Base-by-base conservation (phyloP, 805 yeast genomes). In the Yarrowia keelungensis region DNA sequence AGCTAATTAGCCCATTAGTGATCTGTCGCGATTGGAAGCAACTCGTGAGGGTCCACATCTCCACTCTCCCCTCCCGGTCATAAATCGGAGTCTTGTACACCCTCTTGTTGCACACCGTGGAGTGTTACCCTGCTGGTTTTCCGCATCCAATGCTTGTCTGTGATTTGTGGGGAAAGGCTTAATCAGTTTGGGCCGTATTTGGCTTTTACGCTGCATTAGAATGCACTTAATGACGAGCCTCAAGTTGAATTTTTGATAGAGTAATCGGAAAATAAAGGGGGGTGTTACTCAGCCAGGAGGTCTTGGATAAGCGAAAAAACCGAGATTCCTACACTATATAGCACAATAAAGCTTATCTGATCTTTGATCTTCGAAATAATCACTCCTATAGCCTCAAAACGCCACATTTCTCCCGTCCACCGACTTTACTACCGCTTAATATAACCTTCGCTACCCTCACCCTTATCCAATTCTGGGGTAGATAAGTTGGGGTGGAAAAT, bases 381-480 rank as follows among this genome's bases (percentile, higher is more conserved):
- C 14, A 49, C 54, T 35, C 12, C 9, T 8, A 14, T 8, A 32
- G 8, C 39, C 5, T n/a, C 12, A 32, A 8, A 49, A n/a, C 19
- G 3, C 14, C 14, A n/a, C 5, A 8, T 8, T 15, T 3, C 4
- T 15, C 5, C 15, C 42, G 9, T 26, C 12, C 10, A 38, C 22
- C 58, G 58, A 53, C 58, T 53, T 38, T 53, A 53, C 43, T 7
- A 53, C 38, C 43, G 58, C 43, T 19, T 41, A 54, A 39, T 22
- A 22, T 47, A 14, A 22, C 16, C 14, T 15, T 26, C 22, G 5
- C 15, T 5, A 15, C 32, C 62, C 39, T 26, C 10, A 42, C 47
- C 62, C 62, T 56, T 56, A 56, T 56, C 61, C 62, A 56, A 41
- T 56, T 56, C 46, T 56, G 62, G 62, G 62, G 62, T 54, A 47